phyloP scores from a whole-genome alignment of 192 early-diverging fungal species.

The Coemansia sp. region DNA sequence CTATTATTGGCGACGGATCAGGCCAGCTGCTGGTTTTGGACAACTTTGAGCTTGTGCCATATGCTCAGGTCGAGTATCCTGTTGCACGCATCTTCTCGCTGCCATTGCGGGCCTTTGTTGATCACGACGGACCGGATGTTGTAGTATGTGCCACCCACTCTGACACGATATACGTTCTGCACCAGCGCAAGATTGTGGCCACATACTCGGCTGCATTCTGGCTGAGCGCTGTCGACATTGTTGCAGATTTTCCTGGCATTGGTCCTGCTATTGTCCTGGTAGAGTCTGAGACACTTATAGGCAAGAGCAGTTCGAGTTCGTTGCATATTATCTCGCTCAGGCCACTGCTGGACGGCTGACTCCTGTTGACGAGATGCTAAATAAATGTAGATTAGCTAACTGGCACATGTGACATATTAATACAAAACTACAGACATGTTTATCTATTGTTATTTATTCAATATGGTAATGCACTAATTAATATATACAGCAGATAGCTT shows the following conservation, averaged over 20 bases:
- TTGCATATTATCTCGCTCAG: neutral
- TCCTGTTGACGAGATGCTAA: no score
- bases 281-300: neutral
- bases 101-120: slow-evolving; percentile 17
- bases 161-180: slow-evolving; percentile 34
- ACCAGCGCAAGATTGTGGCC: slow-evolving; percentile 20
- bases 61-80: slow-evolving; percentile 34
- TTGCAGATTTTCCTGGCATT: slow-evolving; percentile 1
- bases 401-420: neutral
- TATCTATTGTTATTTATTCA: no score
- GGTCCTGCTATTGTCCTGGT: slow-evolving; percentile 26
- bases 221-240: slow-evolving; percentile 24
- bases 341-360: neutral
- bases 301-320: neutral
- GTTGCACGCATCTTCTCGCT: slow-evolving; percentile 24
- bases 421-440: neutral
- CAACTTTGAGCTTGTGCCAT: slow-evolving; percentile 31
- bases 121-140: slow-evolving; percentile 22
- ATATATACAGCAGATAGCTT: neutral
- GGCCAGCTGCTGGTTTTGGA: slow-evolving; percentile 33
- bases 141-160: slow-evolving; percentile 44
- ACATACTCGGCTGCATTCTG: slow-evolving; percentile 30
- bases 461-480: no score
- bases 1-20: slow-evolving; percentile 37
- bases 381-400: neutral